A percentile compares a stretch with the other conserved stretches of the same genome.
phyloP scores from a whole-genome alignment of 768 basidiomycete genomes.

The Suillus occidentalis region DNA sequence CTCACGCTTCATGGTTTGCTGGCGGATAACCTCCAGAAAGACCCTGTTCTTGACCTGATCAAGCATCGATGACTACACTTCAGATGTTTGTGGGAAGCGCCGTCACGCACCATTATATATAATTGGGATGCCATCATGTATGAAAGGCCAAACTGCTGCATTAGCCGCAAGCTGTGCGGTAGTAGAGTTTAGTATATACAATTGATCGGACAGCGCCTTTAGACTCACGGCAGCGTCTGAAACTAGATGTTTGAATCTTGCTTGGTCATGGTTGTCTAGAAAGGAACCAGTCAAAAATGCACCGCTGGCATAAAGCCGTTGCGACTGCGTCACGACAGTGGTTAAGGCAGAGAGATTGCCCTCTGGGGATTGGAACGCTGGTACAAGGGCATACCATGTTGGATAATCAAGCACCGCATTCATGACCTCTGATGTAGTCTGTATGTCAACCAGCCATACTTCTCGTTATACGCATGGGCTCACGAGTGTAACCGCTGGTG shows the following conservation, averaged over 20 bases:
- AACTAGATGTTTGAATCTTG: conserved; percentile 45
- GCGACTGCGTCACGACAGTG: conserved; percentile 28
- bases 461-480: conserved; percentile 12
- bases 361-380: conserved; percentile 38
- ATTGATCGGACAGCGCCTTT: no score
- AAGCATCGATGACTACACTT: background rate
- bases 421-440: conserved; percentile 36
- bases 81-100: background rate
- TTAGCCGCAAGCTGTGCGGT: conserved; percentile 40
- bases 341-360: conserved; percentile 36
- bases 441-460: background rate
- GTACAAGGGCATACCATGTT: conserved; percentile 42
- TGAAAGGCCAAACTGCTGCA: conserved; percentile 49
- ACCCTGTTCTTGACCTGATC: conserved; percentile 48
- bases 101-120: conserved; percentile 44
- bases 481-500: conserved; percentile 41
- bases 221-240: conserved; percentile 42
- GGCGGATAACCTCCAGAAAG: conserved; percentile 46
- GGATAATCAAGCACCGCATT: conserved; percentile 51
- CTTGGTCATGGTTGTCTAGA: conserved; percentile 57
- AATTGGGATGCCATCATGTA: conserved; percentile 52
- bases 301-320: conserved; percentile 40
- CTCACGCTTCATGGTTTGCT: conserved; percentile 52
- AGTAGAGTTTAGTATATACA: background rate
- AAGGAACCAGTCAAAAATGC: conserved; percentile 45